Conservation (phyloP, 306 rosid species). For the Benincasa hispida region DNA sequence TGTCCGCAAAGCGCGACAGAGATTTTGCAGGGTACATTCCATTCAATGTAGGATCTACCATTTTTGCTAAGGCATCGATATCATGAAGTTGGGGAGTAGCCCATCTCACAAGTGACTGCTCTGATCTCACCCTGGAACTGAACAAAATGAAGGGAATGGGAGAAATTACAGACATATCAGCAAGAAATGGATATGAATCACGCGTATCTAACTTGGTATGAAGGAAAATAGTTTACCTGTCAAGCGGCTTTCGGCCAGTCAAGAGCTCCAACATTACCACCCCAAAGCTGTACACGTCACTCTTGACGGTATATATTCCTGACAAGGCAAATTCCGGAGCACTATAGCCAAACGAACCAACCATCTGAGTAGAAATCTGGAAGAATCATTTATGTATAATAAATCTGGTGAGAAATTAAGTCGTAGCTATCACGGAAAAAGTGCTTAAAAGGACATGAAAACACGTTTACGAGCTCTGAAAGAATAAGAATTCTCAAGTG, state of each 20-base stretch:
- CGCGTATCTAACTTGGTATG: not conserved
- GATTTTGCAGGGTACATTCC: slow-evolving; percentile 99
- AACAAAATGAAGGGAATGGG: slow-evolving; percentile 4
- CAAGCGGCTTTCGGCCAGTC: slow-evolving; percentile 96
- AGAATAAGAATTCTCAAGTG: not conserved
- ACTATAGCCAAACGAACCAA: slow-evolving; percentile 94
- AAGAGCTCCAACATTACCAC: slow-evolving; percentile 92
- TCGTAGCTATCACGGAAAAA: not conserved
- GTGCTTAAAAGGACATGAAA: slow-evolving; percentile 5
- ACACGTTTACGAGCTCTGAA: not conserved
- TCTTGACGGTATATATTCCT: slow-evolving; percentile 88
- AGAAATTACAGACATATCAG: slow-evolving; percentile 8
- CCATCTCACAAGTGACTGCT: slow-evolving; percentile 97
- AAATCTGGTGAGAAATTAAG: not conserved
- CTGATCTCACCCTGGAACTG: slow-evolving; percentile 80
- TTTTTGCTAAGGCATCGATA: slow-evolving; percentile 85
- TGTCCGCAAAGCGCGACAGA: slow-evolving; percentile 85
- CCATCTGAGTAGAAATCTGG: slow-evolving; percentile 93
- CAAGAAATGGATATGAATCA: not conserved
- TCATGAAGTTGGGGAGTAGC: slow-evolving; percentile 98
- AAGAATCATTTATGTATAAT: slow-evolving; percentile 10
- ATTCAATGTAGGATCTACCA: slow-evolving; percentile 85
- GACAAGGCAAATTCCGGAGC: slow-evolving; percentile 95
- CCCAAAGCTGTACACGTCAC: slow-evolving; percentile 98
- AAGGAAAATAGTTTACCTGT: slow-evolving; percentile 35